Evolutionary conservation across 2,329 filamentous ascomycete genomes (phyloP), one percentile per base, ranked within the genome.

Genomic region (Sclerotiophoma versabilis): DNA sequence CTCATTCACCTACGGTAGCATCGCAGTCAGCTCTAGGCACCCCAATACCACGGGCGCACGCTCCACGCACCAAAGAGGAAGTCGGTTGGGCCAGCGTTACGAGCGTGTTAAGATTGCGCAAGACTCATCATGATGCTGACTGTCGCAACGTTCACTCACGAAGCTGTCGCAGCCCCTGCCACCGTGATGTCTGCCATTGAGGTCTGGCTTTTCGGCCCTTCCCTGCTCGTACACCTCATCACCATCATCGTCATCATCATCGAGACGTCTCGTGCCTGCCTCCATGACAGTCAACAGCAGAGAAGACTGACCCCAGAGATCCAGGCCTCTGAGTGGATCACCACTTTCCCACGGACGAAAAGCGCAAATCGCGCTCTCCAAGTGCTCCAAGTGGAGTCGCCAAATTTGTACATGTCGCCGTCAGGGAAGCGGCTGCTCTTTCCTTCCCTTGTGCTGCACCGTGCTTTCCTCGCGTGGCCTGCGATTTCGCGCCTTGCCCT

Each of bases 111-210:
- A 46, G 41, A 52, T 52, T 39, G 41, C 17, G 20, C 33, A 51
- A 45, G 49, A 41, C 41, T 41, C 34, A 52, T 27, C 15, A 29
- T 34, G 49, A 52, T 52, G 41, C 34, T 34, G 26, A 29, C 22
- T 39, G 36, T 41, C 36, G 46, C 34, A 37, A 44, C 11, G 7
- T 25, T 27, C 41, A 26, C 39, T 43, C 41, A 39, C 23, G 11
- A 25, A 26, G 15, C 33, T 15, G 6, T 38, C 25, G n/a, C n/a
- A 45, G 32, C 15, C 36, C 30, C 23, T 32, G 17, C 19, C 14
- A 14, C 7, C n/a, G n/a, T n/a, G n/a, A n/a, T n/a, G n/a, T 43
- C 30, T 44, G 39, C 19, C 39, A 12, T 32, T 39, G 33, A 27
- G 10, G 41, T 42, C n/a, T 45, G 29, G 15, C 49, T 19, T 11